A percentile compares a stretch with the other conserved stretches of the same genome.
phyloP scores from a whole-genome alignment of 1,139 yeast species.

The Lodderomyces margitis region DNA sequence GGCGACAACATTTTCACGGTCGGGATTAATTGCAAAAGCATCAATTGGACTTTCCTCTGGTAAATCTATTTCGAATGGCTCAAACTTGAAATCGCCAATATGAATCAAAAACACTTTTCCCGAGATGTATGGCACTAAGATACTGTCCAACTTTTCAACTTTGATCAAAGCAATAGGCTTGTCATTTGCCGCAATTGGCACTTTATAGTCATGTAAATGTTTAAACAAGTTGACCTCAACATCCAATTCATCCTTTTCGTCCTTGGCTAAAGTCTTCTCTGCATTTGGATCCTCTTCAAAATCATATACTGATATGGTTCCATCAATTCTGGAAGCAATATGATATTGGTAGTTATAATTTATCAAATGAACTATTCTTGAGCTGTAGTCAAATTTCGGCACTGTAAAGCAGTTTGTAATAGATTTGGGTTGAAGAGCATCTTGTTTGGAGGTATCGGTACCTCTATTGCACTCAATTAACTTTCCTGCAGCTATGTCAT shows the following conservation, averaged over 20 bases:
- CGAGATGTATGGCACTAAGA: conserved; percentile 45
- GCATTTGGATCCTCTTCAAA: conserved; percentile 16
- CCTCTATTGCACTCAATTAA: conserved; percentile 58
- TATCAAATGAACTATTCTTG: conserved; percentile 23
- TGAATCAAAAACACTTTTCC: conserved; percentile 49
- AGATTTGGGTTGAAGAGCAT: conserved; percentile 53
- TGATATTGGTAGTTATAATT: conserved; percentile 33
- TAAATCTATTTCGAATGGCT: conserved; percentile 30
- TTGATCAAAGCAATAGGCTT: conserved; percentile 34
- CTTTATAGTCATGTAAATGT: conserved; percentile 4
- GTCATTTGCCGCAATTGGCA: conserved; percentile 21
- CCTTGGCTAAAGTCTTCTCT: conserved; percentile 15
- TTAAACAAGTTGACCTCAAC: conserved; percentile 7
- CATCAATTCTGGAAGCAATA: conserved; percentile 44
- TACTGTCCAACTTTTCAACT: conserved; percentile 28
- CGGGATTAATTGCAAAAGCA: conserved; percentile 47
- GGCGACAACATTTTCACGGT: conserved; percentile 51
- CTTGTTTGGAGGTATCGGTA: conserved; percentile 66
- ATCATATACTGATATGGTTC: conserved; percentile 39
- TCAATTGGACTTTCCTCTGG: conserved; percentile 44
- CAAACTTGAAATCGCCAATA: conserved; percentile 25
- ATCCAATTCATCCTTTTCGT: conserved; percentile 4
- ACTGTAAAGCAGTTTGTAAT: conserved; percentile 39
- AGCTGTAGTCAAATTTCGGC: conserved; percentile 27
- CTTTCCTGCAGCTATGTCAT: conserved; percentile 56